Evolutionary conservation across 2,329 filamentous ascomycete species (phyloP).

Genomic region (Paradendryphiella salina): DNA sequence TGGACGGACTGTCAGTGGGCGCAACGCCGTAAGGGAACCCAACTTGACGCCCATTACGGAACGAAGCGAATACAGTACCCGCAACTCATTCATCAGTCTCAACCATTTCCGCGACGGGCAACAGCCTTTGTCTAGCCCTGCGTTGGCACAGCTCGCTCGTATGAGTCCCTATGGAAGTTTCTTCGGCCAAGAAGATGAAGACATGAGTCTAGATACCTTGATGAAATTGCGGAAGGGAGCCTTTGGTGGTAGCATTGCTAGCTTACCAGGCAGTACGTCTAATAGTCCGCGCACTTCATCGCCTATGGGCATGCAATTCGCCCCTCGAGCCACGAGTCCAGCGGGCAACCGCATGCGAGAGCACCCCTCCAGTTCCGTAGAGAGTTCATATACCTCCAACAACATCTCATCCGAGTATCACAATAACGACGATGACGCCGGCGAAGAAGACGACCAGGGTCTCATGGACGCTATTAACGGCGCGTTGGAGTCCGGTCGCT

Average conservation of each 20-base stretch:
- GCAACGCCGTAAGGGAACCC: conserved; percentile 68
- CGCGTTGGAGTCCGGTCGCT: conserved; percentile 26
- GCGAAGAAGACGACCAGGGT: conserved; percentile 28
- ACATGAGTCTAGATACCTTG: conserved; percentile 74
- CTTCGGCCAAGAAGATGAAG: conserved; percentile 57
- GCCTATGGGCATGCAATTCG: conserved; percentile 45
- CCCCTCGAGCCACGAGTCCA: conserved; percentile 35
- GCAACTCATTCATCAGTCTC: conserved; percentile 85
- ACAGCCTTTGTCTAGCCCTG: conserved; percentile 65
- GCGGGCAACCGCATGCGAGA: conserved; percentile 36
- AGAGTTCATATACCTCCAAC: conserved; percentile 33
- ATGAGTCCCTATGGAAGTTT: conserved; percentile 58
- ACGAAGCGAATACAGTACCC: conserved; percentile 90
- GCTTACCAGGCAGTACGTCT: conserved; percentile 58
- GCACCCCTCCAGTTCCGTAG: conserved; percentile 29
- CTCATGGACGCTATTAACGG: conserved; percentile 38
- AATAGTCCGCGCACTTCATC: conserved; percentile 46
- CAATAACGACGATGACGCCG: conserved; percentile 12
- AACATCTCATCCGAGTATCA: conserved; percentile 22
- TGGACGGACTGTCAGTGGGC: conserved; percentile 70
- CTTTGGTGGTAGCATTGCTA: conserved; percentile 80
- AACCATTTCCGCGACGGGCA: conserved; percentile 57
- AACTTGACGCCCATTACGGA: conserved; percentile 96
- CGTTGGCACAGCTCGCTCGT: conserved; percentile 72
- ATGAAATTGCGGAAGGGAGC: conserved; percentile 73